These are phyloP conservation scores for Flagelloscypha sp. DNA, from an alignment of 768 basidiomycete species.

Conservation along the genomic window DNA sequence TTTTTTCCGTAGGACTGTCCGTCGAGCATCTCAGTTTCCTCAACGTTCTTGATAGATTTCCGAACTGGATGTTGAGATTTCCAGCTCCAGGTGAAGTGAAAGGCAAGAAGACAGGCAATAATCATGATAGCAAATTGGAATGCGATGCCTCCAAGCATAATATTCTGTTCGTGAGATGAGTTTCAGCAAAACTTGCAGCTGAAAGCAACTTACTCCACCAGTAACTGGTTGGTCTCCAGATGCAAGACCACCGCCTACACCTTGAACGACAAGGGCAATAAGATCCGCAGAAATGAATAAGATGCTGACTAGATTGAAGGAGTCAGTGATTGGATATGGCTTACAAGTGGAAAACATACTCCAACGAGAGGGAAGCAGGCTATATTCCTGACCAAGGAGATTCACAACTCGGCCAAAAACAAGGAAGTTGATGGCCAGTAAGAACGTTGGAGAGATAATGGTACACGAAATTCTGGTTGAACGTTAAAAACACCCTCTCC, in stretches of 20 bases:
- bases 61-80: too few relatives aligned
- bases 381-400: slow-evolving; percentile 24
- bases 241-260: slow-evolving; percentile 44
- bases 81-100: too few relatives aligned
- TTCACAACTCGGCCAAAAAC: slow-evolving; percentile 31
- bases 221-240: slow-evolving; percentile 17
- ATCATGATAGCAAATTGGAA: slow-evolving; percentile 12
- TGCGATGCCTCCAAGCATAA: slow-evolving; percentile 15
- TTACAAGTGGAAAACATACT: too few relatives aligned
- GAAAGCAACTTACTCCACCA: slow-evolving; percentile 9
- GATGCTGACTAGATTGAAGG: too few relatives aligned
- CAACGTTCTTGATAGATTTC: too few relatives aligned
- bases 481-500: too few relatives aligned
- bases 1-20: too few relatives aligned
- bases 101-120: too few relatives aligned
- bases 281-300: too few relatives aligned
- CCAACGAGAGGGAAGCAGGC: slow-evolving; percentile 22
- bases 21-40: too few relatives aligned
- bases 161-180: slow-evolving; percentile 18
- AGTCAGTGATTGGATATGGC: too few relatives aligned
- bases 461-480: slow-evolving; percentile 29
- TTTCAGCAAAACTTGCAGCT: slow-evolving; percentile 9
- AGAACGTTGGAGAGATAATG: slow-evolving; percentile 36
- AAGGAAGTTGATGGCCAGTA: slow-evolving; percentile 38
- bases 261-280: slow-evolving; percentile 47